These are phyloP conservation scores for Fusarium sterilihyphosum DNA, from an alignment of 2,329 filamentous ascomycete species.

Conservation along the genomic window DNA sequence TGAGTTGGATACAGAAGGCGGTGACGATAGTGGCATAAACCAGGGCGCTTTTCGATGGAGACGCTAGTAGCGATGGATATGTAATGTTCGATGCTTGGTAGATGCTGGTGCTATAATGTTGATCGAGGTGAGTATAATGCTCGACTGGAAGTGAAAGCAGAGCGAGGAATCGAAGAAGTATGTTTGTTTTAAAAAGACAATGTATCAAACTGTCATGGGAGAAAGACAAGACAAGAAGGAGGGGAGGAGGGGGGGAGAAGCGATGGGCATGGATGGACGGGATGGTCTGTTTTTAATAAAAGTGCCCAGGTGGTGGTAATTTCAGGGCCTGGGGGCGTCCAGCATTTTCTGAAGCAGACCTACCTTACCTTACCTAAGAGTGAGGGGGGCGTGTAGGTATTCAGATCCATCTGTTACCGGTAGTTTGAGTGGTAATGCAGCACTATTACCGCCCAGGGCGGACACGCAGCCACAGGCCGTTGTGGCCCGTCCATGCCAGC, in stretches of 20 bases:
- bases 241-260: slow-evolving; percentile 41
- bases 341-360: slow-evolving; percentile 14
- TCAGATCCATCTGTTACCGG: slow-evolving; percentile 9
- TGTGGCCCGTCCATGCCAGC: slow-evolving; percentile 2
- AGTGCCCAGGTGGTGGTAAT: slow-evolving; percentile 39
- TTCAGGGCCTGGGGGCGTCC: slow-evolving; percentile 37
- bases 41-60: slow-evolving; percentile 26
- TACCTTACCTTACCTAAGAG: neutral
- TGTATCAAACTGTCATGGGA: slow-evolving; percentile 39
- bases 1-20: slow-evolving; percentile 37
- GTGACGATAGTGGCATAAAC: slow-evolving; percentile 43
- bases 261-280: slow-evolving; percentile 40
- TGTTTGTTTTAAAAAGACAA: slow-evolving; percentile 30
- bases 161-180: slow-evolving; percentile 23
- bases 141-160: slow-evolving; percentile 25
- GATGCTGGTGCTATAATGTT: slow-evolving; percentile 5
- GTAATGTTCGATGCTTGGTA: slow-evolving; percentile 6
- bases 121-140: slow-evolving; percentile 12
- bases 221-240: slow-evolving; percentile 39
- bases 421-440: slow-evolving; percentile 23
- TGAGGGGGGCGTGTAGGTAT: slow-evolving; percentile 19
- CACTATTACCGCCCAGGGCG: slow-evolving; percentile 15
- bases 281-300: slow-evolving; percentile 47
- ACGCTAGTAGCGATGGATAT: slow-evolving; percentile 24
- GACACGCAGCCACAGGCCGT: slow-evolving; percentile 19